phyloP scores from a whole-genome alignment of 768 basidiomycete genomes.

The Macrocybe gigantea region DNA sequence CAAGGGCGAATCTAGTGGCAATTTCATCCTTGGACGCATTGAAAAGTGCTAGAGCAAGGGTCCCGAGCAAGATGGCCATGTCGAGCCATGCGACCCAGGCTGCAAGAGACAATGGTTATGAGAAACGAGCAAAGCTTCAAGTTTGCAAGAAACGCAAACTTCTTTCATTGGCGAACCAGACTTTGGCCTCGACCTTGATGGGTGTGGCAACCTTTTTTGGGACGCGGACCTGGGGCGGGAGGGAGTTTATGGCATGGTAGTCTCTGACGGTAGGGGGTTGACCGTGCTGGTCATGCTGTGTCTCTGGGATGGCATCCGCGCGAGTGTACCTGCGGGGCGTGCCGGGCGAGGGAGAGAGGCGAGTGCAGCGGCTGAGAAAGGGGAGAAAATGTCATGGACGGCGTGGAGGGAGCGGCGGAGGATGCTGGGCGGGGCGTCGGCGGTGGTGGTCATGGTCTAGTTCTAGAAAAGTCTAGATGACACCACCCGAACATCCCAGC shows the following conservation, averaged over 20 bases:
- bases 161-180: constrained; percentile 97
- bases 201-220: constrained; percentile 81
- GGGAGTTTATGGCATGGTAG: constrained; percentile 66
- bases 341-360: constrained; percentile 37
- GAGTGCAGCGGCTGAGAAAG: constrained; percentile 66
- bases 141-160: constrained; percentile 40
- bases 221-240: constrained; percentile 61
- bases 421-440: constrained; percentile 17
- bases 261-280: constrained; percentile 60
- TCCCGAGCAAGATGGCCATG: constrained; percentile 75
- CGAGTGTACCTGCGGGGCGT: constrained; percentile 55
- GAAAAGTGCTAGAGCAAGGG: constrained; percentile 82
- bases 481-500: constrained; percentile 10
- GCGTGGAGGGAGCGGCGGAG: constrained; percentile 60
- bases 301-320: constrained; percentile 69
- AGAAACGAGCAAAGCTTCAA: not conserved
- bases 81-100: constrained; percentile 95
- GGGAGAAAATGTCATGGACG: constrained; percentile 50
- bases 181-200: constrained; percentile 88
- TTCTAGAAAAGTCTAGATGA: constrained; percentile 10
- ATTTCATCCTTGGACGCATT: constrained; percentile 75
- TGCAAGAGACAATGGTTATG: constrained; percentile 17
- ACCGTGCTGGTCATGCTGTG: constrained; percentile 40
- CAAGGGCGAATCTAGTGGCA: constrained; percentile 72
- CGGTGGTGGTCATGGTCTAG: not conserved